Evolutionary conservation across 2,329 filamentous ascomycete genomes (phyloP).

Genomic region (Endocalyx cinctus): DNA sequence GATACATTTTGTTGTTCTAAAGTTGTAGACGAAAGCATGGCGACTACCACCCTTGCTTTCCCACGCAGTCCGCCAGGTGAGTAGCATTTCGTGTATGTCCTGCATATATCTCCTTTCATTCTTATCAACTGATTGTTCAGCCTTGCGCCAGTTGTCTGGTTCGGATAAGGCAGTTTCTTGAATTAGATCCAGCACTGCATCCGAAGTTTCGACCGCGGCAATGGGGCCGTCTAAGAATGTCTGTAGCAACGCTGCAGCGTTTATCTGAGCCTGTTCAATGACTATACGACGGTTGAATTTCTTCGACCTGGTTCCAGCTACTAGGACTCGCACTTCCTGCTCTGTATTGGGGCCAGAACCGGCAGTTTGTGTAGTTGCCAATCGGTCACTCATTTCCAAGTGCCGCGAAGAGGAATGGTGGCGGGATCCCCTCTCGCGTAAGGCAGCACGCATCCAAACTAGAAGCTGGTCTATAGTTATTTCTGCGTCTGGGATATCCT

Average conservation of each 20-base stretch:
- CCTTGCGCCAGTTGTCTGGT: conserved; percentile 74
- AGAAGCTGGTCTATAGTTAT: conserved; percentile 68
- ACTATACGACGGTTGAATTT: conserved; percentile 87
- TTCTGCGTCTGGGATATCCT: conserved; percentile 71
- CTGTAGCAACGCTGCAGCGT: conserved; percentile 58
- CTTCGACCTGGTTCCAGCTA: conserved; percentile 78
- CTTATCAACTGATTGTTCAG: conserved; percentile 73
- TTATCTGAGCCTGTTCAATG: conserved; percentile 69
- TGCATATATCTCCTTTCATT: conserved; percentile 77
- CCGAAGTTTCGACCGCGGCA: conserved; percentile 81
- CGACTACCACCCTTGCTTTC: conserved; percentile 49
- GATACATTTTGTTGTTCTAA: conserved; percentile 75
- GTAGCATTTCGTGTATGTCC: conserved; percentile 75
- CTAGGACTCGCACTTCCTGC: conserved; percentile 79
- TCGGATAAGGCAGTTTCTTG: conserved; percentile 72
- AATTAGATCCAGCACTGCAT: conserved; percentile 75
- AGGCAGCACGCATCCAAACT: conserved; percentile 74
- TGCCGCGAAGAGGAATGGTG: conserved; percentile 19
- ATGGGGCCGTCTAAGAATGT: conserved; percentile 75
- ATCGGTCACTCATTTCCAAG: conserved; percentile 5
- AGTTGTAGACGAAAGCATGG: conserved; percentile 89
- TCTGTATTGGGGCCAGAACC: conserved; percentile 37
- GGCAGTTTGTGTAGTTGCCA: conserved; percentile 14
- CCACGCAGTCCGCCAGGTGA: conserved; percentile 56
- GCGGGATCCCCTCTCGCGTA: conserved; percentile 69